phyloP scores from a whole-genome alignment of 176 grass and related monocot species.

The Oryza australiensis region DNA sequence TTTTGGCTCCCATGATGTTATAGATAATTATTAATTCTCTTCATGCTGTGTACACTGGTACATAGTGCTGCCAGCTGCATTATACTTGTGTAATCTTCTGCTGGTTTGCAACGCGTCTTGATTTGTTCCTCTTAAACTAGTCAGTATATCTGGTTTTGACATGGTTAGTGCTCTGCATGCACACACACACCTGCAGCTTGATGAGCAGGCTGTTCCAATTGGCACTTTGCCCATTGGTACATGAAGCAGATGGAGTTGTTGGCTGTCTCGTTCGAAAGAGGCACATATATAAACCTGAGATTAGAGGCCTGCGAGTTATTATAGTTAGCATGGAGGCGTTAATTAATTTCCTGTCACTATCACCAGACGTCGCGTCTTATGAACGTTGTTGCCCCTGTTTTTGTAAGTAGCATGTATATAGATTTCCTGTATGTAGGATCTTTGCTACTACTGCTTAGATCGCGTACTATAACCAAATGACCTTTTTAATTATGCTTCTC shows the following conservation, averaged over 20 bases:
- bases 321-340: neutral
- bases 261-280: neutral
- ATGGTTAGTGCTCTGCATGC: conserved; percentile 37
- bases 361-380: neutral
- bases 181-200: conserved; percentile 12
- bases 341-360: neutral
- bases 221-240: conserved; percentile 15
- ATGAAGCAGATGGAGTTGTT: neutral
- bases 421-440: neutral
- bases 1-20: conserved; percentile 17
- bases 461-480: neutral
- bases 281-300: neutral
- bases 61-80: conserved; percentile 33
- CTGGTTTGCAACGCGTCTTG: neutral
- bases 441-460: neutral
- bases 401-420: neutral
- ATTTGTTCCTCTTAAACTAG: neutral
- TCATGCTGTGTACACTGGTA: neutral
- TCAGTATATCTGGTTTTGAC: neutral
- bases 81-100: conserved; percentile 3
- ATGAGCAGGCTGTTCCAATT: conserved; percentile 23
- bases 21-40: neutral
- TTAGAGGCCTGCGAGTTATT: neutral
- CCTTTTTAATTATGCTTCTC: neutral
- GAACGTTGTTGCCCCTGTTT: neutral